Conservation (phyloP, 805 yeast species). For the Candida maris region DNA sequence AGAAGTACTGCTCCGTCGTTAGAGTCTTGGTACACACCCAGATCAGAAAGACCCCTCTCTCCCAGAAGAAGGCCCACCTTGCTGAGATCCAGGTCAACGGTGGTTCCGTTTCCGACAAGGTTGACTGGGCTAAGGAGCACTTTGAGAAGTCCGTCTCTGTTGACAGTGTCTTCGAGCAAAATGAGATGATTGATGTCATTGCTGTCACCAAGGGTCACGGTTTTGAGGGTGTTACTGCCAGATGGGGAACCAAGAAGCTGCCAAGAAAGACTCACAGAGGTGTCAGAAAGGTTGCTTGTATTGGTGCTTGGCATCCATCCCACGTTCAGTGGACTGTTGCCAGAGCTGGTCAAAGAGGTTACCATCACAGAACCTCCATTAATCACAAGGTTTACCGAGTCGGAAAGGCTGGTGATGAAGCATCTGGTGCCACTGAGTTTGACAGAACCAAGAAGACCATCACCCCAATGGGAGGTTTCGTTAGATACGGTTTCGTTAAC, state of each 20-base stretch:
- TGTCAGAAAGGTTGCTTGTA: constrained; percentile 99
- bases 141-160: constrained; percentile 98
- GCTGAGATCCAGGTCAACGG: constrained; percentile 99
- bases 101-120: constrained; percentile 97
- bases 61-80: constrained; percentile 99
- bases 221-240: constrained; percentile 99
- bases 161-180: constrained; percentile 95
- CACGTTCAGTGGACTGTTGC: constrained; percentile 99
- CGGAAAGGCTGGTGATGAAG: constrained; percentile 94
- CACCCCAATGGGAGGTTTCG: constrained; percentile 99
- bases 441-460: constrained; percentile 99
- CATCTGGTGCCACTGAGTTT: constrained; percentile 92
- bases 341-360: constrained; percentile 99
- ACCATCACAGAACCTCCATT: constrained; percentile 99
- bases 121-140: constrained; percentile 97
- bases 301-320: constrained; percentile 99
- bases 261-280: constrained; percentile 99
- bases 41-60: constrained; percentile 97
- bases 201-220: constrained; percentile 99
- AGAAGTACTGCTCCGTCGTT: constrained; percentile 96
- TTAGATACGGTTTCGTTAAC: constrained; percentile 96
- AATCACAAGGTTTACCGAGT: constrained; percentile 99
- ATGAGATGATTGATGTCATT: constrained; percentile 96
- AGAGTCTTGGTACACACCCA: constrained; percentile 99
- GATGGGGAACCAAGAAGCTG: constrained; percentile 99